A percentile compares a stretch with the other conserved stretches of the same genome.
Evolutionary conservation across 108 stramenopile species (phyloP).

Genomic region (Conticribra guillardii): DNA sequence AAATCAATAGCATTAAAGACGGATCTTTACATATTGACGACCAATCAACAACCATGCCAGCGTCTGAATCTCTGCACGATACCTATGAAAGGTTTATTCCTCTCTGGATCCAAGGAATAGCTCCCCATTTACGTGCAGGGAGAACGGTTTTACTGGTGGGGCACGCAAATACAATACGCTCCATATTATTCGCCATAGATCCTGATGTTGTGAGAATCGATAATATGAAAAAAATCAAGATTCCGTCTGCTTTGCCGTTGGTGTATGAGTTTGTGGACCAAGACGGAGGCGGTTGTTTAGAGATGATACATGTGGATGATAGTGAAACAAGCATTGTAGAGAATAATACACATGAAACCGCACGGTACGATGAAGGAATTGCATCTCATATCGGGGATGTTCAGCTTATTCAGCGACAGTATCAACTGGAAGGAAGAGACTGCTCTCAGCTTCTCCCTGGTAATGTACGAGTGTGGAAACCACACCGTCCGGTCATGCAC

Average conservation of each 20-base stretch:
- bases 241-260: slow-evolving; percentile 31
- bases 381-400: background rate
- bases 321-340: background rate
- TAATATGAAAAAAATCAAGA: slow-evolving; percentile 30
- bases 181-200: slow-evolving; percentile 33
- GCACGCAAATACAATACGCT: slow-evolving; percentile 40
- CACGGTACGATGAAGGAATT: background rate
- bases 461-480: slow-evolving; percentile 15
- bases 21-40: background rate
- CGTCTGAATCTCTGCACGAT: slow-evolving; percentile 33
- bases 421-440: slow-evolving; percentile 10
- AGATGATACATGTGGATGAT: slow-evolving; percentile 4
- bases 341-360: background rate
- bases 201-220: slow-evolving; percentile 30
- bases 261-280: slow-evolving; percentile 33
- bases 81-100: slow-evolving; percentile 39
- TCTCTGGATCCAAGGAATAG: slow-evolving; percentile 37
- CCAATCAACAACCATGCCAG: slow-evolving; percentile 18
- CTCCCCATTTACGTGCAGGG: slow-evolving; percentile 28
- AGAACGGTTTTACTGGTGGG: slow-evolving; percentile 27
- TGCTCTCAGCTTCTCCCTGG: slow-evolving; percentile 16
- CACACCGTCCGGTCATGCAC: no score
- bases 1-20: background rate
- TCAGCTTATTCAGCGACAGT: no score
- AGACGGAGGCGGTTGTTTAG: slow-evolving; percentile 2